These are phyloP conservation scores for Rubia tinctorum DNA, from an alignment of 305 asterid species.

Conservation along the genomic window DNA sequence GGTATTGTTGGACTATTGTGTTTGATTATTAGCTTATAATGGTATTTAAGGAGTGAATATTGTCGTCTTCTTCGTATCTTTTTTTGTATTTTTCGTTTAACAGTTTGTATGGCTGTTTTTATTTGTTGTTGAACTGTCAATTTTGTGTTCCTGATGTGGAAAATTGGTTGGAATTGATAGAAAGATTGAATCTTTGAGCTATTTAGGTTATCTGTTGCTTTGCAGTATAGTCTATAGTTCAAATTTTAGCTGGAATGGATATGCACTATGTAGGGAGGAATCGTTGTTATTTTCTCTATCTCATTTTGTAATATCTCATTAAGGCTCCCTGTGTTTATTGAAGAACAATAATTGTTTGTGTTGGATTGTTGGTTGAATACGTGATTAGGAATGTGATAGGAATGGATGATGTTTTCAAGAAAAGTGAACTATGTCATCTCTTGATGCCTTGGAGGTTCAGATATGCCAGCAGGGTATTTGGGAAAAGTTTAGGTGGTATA, in stretches of 20 bases:
- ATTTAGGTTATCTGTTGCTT: neutral
- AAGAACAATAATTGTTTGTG: neutral
- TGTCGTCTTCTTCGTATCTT: neutral
- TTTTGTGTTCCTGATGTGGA: neutral
- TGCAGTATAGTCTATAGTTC: no score
- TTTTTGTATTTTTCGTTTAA: neutral
- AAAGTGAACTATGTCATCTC: neutral
- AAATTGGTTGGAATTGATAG: neutral
- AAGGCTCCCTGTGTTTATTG: neutral
- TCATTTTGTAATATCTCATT: no score
- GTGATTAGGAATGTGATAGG: no score
- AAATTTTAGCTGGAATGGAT: neutral
- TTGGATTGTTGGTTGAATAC: neutral
- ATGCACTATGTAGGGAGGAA: neutral
- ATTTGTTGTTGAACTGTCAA: neutral
- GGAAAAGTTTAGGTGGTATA: neutral
- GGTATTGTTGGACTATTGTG: neutral
- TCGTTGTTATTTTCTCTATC: neutral
- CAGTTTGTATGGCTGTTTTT: slow-evolving; percentile 45
- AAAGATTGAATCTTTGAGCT: neutral
- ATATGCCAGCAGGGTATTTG: neutral
- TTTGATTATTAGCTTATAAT: neutral
- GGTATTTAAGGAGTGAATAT: neutral
- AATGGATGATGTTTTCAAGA: neutral
- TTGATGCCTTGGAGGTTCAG: neutral